Evolutionary conservation across 805 yeast genomes (phyloP).

Genomic region (Schizosaccharomyces japonicus): DNA sequence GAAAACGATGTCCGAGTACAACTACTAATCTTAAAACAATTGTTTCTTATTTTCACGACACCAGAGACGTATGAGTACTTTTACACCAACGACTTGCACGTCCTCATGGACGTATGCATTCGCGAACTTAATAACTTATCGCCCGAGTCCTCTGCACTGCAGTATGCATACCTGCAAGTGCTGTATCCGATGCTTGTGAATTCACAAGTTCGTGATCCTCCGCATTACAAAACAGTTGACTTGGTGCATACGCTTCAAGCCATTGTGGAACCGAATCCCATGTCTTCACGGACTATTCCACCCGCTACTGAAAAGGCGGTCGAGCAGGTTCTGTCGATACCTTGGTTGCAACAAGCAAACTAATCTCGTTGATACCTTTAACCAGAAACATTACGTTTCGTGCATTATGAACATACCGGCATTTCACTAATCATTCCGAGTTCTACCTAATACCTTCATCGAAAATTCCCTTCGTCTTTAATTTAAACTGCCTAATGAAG

Average conservation of each 20-base stretch:
- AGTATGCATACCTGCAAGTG: constrained; percentile 53
- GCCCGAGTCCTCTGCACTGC: constrained; percentile 28
- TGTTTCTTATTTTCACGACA: constrained; percentile 50
- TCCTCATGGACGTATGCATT: constrained; percentile 57
- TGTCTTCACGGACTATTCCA: too few relatives aligned
- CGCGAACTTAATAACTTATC: constrained; percentile 56
- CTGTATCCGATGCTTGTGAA: constrained; percentile 44
- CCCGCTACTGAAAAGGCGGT: background rate
- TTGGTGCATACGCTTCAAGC: background rate
- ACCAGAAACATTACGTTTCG: too few relatives aligned
- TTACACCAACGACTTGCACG: constrained; percentile 65
- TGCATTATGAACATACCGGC: too few relatives aligned
- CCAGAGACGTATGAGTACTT: constrained; percentile 40
- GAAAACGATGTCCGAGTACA: constrained; percentile 38
- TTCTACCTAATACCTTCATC: too few relatives aligned
- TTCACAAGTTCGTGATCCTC: constrained; percentile 31
- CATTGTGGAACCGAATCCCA: background rate
- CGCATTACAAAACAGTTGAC: constrained; percentile 19
- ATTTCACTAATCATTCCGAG: too few relatives aligned
- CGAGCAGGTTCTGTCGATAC: background rate
- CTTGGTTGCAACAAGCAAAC: background rate
- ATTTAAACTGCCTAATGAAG: too few relatives aligned
- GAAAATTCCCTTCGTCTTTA: too few relatives aligned
- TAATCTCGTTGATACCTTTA: too few relatives aligned
- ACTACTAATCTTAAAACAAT: constrained; percentile 53